phyloP scores from a whole-genome alignment of 768 basidiomycete species.

The Coprinopsis sp. region DNA sequence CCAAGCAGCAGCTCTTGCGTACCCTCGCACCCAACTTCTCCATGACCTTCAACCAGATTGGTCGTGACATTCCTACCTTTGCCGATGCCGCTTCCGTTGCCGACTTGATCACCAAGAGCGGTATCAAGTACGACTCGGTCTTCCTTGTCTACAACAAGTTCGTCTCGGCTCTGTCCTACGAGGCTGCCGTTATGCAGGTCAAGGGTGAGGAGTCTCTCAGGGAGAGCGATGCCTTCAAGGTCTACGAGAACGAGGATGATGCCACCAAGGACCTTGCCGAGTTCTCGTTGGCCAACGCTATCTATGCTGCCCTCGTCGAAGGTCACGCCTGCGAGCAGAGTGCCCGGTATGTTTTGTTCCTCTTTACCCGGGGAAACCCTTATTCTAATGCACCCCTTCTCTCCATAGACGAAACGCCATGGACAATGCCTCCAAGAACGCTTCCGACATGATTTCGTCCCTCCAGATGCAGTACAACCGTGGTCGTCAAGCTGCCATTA shows the following conservation, averaged over 20 bases:
- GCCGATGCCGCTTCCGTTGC: constrained; percentile 92
- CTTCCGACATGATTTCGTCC: constrained; percentile 82
- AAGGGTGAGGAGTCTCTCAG: constrained; percentile 78
- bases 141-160: constrained; percentile 82
- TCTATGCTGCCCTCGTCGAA: constrained; percentile 92
- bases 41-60: constrained; percentile 96
- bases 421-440: constrained; percentile 99
- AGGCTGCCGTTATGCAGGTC: constrained; percentile 69
- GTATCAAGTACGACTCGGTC: constrained; percentile 82
- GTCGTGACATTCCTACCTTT: constrained; percentile 95
- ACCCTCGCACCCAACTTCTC: constrained; percentile 58
- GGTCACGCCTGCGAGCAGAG: constrained; percentile 94
- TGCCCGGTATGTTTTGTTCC: constrained; percentile 56
- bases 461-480: constrained; percentile 97
- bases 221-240: constrained; percentile 83
- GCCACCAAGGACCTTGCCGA: constrained; percentile 89
- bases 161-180: constrained; percentile 87
- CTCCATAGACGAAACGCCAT: constrained; percentile 84
- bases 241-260: constrained; percentile 98
- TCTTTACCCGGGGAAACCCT: neutral
- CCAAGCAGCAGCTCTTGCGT: constrained; percentile 86
- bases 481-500: constrained; percentile 97
- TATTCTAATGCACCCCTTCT: constrained; percentile 2
- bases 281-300: constrained; percentile 94
- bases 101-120: constrained; percentile 84